Conservation (phyloP, 148 eudicot species). For the Linanthus parryae region DNA sequence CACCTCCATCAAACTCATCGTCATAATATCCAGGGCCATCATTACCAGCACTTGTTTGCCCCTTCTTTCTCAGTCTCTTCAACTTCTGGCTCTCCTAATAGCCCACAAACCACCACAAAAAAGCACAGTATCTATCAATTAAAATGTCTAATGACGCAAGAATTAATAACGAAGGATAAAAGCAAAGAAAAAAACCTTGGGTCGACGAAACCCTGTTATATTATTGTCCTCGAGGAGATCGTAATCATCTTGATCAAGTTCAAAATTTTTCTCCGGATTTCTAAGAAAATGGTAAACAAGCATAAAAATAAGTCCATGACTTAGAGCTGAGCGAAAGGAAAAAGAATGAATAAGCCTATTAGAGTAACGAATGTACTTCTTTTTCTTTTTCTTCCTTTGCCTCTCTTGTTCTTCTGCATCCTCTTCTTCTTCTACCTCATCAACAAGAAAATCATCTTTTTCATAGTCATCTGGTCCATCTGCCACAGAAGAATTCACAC, state of each 20-base stretch:
- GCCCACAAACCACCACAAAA: neutral
- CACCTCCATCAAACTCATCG: constrained; percentile 53
- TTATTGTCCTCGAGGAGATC: constrained; percentile 74
- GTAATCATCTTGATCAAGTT: constrained; percentile 87
- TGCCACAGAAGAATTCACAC: constrained; percentile 16
- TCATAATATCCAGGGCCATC: constrained; percentile 46
- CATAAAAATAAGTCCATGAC: neutral
- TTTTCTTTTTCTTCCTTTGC: constrained; percentile 71
- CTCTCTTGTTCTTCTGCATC: constrained; percentile 56
- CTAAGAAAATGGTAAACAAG: constrained; percentile 23
- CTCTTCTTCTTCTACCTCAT: constrained; percentile 67
- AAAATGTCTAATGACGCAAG: neutral
- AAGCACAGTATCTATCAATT: neutral
- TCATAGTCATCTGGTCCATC: constrained; percentile 88
- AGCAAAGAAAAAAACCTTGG: constrained; percentile 22
- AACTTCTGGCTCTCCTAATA: constrained; percentile 69
- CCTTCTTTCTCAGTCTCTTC: constrained; percentile 72
- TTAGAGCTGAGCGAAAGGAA: neutral
- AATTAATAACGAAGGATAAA: neutral
- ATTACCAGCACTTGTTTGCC: too few relatives aligned
- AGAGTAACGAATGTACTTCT: constrained; percentile 37
- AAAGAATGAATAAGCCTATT: neutral
- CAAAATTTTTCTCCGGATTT: constrained; percentile 50
- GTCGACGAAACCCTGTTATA: constrained; percentile 48
- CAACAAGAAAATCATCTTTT: constrained; percentile 90